phyloP scores from a whole-genome alignment of 345 rosid genomes.

The Citrus sp. region DNA sequence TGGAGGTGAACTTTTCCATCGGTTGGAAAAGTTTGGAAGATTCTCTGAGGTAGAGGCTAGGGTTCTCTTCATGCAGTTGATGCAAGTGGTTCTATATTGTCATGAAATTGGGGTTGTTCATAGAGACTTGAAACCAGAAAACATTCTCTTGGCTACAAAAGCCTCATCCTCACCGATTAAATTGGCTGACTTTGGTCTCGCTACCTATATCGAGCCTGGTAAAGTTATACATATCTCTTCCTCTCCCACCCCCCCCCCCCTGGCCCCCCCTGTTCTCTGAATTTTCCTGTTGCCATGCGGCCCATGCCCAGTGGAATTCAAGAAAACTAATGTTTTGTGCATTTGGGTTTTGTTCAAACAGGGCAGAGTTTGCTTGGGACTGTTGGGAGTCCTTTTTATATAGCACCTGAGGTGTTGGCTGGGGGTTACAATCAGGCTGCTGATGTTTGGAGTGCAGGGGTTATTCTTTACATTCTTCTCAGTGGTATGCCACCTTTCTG shows the following conservation, averaged over 20 bases:
- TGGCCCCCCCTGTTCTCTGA: neutral
- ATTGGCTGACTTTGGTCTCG: conserved; percentile 74
- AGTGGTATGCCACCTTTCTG: conserved; percentile 71
- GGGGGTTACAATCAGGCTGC: conserved; percentile 72
- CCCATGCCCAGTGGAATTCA: conserved; percentile 2
- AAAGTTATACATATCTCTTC: neutral
- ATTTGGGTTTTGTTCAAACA: conserved; percentile 22
- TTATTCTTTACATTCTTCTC: conserved; percentile 62
- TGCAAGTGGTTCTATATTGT: conserved; percentile 59
- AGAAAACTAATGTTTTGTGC: neutral
- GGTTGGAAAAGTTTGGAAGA: conserved; percentile 52
- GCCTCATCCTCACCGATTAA: conserved; percentile 57
- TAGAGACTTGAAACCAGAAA: conserved; percentile 70
- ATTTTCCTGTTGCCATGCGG: neutral
- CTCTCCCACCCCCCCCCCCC: neutral
- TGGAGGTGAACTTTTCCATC: conserved; percentile 68
- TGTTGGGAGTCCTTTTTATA: conserved; percentile 76
- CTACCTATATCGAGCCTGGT: conserved; percentile 62
- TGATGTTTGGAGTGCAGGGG: conserved; percentile 78
- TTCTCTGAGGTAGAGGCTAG: conserved; percentile 54
- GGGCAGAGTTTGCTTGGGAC: conserved; percentile 61
- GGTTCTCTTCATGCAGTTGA: conserved; percentile 55
- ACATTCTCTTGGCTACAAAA: conserved; percentile 57
- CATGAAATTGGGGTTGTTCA: conserved; percentile 67
- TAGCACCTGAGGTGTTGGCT: conserved; percentile 65